phyloP scores from a whole-genome alignment of 2,329 filamentous ascomycete species.

The Incumbomyces delicatus region DNA sequence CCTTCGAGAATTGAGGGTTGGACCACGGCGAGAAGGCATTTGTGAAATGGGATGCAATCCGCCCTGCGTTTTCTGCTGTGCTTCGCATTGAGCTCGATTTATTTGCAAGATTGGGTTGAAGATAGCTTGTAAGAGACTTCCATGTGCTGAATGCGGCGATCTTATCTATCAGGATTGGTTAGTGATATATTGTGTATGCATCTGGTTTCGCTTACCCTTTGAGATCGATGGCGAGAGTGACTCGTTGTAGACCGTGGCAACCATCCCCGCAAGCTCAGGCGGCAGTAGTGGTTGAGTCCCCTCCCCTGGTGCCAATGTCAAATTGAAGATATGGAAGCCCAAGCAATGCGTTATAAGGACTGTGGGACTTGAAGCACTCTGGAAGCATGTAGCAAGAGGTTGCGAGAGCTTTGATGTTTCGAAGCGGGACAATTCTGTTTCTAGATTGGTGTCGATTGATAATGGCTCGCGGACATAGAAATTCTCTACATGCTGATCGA shows the following conservation, averaged over 20 bases:
- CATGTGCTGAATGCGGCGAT: constrained; percentile 19
- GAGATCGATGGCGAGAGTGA: not conserved
- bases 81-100: not conserved
- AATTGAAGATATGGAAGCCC: constrained; percentile 13
- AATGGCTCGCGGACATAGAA: constrained; percentile 21
- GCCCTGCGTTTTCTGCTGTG: not conserved
- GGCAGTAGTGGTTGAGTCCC: constrained; percentile 10
- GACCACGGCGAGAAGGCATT: constrained; percentile 8
- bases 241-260: not conserved
- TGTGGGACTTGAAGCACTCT: constrained; percentile 5
- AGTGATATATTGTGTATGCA: not conserved
- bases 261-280: not conserved
- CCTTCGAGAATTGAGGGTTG: constrained; percentile 6
- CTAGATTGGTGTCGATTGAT: not conserved
- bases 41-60: constrained; percentile 6
- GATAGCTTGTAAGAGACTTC: constrained; percentile 24
- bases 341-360: constrained; percentile 21
- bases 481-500: constrained; percentile 29
- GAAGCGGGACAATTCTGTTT: constrained; percentile 12
- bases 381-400: constrained; percentile 15
- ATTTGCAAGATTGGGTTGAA: constrained; percentile 9
- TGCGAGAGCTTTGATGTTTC: constrained; percentile 18
- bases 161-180: not conserved
- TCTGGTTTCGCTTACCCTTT: not conserved
- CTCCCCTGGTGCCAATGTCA: constrained; percentile 14